Base-by-base conservation (phyloP, 345 rosid genomes). In the Moringa oleifera region DNA sequence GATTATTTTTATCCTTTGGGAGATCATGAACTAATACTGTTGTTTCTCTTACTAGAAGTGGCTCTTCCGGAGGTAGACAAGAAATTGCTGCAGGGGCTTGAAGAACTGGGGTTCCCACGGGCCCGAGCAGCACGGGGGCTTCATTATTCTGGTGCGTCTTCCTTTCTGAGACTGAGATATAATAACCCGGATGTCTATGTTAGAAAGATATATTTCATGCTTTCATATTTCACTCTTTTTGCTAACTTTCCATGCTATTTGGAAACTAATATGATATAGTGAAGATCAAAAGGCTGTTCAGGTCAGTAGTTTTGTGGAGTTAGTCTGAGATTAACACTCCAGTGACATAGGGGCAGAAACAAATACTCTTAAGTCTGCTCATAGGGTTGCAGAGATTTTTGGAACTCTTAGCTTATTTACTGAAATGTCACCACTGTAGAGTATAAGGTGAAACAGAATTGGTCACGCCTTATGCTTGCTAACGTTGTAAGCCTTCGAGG, bases 41-140 rank as follows among this genome's bases (percentile, higher is more conserved):
- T 25, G 7, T 55, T 23, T 33, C 52, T 19, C 53, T 33, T 46
- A 45, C 7, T 68, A 79, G 88, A 70, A 66, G 76, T 36, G 74
- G 75, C 24, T 60, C 79, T 68, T 33, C 24, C 82, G 57, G 89
- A 78, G 73, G 95, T 83, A 19, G 72, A 77, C 61, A 73, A 59
- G 73, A 77, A 78, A 28, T 57, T 82, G 73, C 84, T 92, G 16
- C 59, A 59, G 66, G 81, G 87, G 59, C 84, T 89, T 68, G 88
- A 92, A 77, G 82, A 67, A 11, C 59, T 92, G 74, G 96, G 95
- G 18, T 92, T 89, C 76, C 62, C 91, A 0, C 57, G 47, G 67
- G 79, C 75, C 28, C 71, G 67, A 64, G 88, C 98, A 25, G 83
- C 82, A 0, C 58, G 79, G 57, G 88, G 91, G 49, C 91, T 89